These are phyloP conservation scores for Phytophthora citricola DNA, from an alignment of 352 stramenopile genomes.

Conservation along the genomic window DNA sequence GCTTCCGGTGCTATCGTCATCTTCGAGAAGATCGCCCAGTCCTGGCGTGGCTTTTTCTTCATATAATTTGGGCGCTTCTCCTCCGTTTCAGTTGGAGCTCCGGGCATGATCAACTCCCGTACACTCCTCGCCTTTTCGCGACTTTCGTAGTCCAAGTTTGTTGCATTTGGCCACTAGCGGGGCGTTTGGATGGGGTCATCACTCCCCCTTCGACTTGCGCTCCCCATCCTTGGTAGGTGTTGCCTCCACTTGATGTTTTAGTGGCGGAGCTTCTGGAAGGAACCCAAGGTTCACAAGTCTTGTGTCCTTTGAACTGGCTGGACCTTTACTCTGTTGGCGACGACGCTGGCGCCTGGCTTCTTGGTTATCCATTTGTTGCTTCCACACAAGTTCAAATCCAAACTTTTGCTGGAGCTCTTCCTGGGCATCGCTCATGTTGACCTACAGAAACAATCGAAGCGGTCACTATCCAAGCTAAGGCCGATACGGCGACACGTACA, in stretches of 20 bases:
- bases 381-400: constrained; percentile 58
- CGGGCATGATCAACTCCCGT: constrained; percentile 10
- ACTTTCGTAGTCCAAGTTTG: constrained; percentile 11
- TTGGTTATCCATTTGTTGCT: constrained; percentile 51
- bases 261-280: constrained; percentile 1
- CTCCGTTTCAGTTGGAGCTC: constrained; percentile 6
- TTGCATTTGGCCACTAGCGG: constrained; percentile 2
- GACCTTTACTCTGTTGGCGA: constrained; percentile 36
- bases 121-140: constrained; percentile 29
- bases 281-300: constrained; percentile 1
- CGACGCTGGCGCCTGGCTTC: constrained; percentile 46
- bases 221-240: background rate
- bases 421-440: constrained; percentile 54
- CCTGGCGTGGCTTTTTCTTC: background rate
- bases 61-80: constrained; percentile 9
- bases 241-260: constrained; percentile 1
- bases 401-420: constrained; percentile 66
- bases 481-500: background rate
- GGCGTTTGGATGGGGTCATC: constrained; percentile 24
- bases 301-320: constrained; percentile 4
- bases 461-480: background rate
- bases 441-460: constrained; percentile 15
- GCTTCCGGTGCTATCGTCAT: constrained; percentile 13
- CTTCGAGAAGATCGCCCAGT: constrained; percentile 4
- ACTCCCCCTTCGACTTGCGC: constrained; percentile 1